Base-by-base conservation (phyloP, 2,329 filamentous ascomycete species). In the Scytalidium sp. region DNA sequence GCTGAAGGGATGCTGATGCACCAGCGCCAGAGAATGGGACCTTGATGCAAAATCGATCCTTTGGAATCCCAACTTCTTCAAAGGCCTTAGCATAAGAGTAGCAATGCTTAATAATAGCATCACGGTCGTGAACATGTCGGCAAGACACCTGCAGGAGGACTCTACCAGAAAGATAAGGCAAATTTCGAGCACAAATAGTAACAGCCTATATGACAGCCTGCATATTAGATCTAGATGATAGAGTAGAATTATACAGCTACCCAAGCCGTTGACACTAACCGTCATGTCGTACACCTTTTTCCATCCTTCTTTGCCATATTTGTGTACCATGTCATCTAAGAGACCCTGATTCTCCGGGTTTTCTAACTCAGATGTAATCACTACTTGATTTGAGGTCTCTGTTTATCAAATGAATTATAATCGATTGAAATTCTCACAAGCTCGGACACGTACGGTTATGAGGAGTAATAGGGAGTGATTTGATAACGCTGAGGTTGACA, bases 21-120 rank as follows among this genome's bases (percentile, higher is more conserved):
- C 72, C 75, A 0, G 74, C 68, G 0, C 75, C 75, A 0, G 75
- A 78, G 21, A 68, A 69, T 9, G 75, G 75, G 20, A 78, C 77
- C 60, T 79, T 78, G 67, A 79, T 76, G 56, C 70, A 74, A 57
- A 72, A 76, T 10, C 72, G 67, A 50, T 75, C 72, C 17, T 71
- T 67, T 3, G 67, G 54, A 41, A 79, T 72, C 2, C 74, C 73
- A 2, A 66, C 70, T 3, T 63, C 66, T 4, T 67, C 67, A 47
- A 79, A 76, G 56, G 78, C 75, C 3, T 58, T 53, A 41, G 71
- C 75, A 55, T 76, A 78, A 0, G 73, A 61, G 1, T 68, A 71
- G 1, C 71, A 74, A 52, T 78, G 74, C 22, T 69, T 68, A 19
- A 79, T 59, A 1, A 75, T 75, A 20, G 65, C 66, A 42, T 73